Percentiles rank a stretch among this genome's conserved stretches.
Conservation (phyloP, 176 grass and related monocot genomes). For the Musa beccarii region DNA sequence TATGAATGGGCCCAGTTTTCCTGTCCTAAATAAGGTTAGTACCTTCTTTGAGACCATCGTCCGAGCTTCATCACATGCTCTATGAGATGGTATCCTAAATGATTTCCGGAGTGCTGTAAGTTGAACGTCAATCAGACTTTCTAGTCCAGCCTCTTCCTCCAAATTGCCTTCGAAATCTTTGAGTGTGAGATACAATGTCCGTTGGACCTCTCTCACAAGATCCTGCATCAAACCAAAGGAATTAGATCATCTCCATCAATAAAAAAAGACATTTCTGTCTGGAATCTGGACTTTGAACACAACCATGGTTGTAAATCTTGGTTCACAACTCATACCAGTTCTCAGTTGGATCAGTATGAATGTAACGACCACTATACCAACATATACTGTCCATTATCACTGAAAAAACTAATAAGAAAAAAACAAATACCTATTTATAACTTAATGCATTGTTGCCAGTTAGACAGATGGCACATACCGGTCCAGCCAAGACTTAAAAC, state of each 20-base stretch:
- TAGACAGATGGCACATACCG: no score
- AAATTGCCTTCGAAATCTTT: constrained; percentile 53
- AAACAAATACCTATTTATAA: no score
- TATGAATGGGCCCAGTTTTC: constrained; percentile 73
- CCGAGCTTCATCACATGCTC: constrained; percentile 47
- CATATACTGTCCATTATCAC: no score
- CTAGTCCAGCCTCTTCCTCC: constrained; percentile 63
- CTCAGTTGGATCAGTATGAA: no score
- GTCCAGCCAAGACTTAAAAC: no score
- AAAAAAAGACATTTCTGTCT: not conserved
- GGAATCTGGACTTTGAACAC: no score
- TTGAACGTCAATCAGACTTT: constrained; percentile 62
- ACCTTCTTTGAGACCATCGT: constrained; percentile 65
- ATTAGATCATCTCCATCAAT: not conserved
- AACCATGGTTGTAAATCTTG: no score
- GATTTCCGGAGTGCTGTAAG: constrained; percentile 58
- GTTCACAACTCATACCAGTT: no score
- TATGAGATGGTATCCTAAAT: constrained; percentile 56
- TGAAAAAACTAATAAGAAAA: no score
- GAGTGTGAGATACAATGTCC: constrained; percentile 43
- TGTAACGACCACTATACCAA: no score
- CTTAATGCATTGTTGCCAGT: no score
- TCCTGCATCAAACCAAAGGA: constrained; percentile 33
- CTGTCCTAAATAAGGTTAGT: constrained; percentile 68
- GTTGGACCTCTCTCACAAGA: constrained; percentile 63